phyloP scores from a whole-genome alignment of 2,329 filamentous ascomycete genomes.

The Lasiodiplodia sp. region DNA sequence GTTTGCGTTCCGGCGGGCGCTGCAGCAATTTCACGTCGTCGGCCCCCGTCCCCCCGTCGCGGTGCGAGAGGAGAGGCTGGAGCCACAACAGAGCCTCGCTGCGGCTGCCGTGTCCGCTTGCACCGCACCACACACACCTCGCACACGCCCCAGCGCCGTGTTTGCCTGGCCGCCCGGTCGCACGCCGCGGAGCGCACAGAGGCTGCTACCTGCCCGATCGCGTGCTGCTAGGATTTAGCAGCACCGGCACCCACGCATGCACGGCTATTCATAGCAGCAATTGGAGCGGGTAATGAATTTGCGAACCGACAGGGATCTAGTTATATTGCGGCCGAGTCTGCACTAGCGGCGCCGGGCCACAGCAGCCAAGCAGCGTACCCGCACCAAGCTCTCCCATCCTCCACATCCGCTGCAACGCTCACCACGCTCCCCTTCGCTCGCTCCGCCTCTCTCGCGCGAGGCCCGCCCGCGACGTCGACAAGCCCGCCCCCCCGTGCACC shows the following conservation, averaged over 20 bases:
- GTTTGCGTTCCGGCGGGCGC: constrained; percentile 10
- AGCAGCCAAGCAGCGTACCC: constrained; percentile 29
- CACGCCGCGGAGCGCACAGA: constrained; percentile 19
- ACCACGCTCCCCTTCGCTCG: constrained; percentile 17
- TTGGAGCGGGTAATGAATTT: constrained; percentile 26
- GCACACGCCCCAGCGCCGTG: constrained; percentile 5
- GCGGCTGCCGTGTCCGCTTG: constrained; percentile 12
- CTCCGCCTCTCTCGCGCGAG: constrained; percentile 25
- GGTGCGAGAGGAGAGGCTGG: neutral
- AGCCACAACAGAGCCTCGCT: constrained; percentile 22
- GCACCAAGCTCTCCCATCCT: constrained; percentile 29
- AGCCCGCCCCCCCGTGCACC: constrained; percentile 25
- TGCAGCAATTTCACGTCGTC: constrained; percentile 11
- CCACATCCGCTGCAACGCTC: constrained; percentile 28
- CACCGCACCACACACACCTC: constrained; percentile 9
- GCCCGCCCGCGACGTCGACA: constrained; percentile 29
- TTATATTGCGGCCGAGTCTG: constrained; percentile 29
- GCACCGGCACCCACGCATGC: constrained; percentile 23
- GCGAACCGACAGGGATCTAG: neutral
- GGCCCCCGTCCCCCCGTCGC: neutral
- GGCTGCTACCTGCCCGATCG: constrained; percentile 25
- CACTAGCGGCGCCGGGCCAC: constrained; percentile 27
- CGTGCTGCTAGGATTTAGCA: constrained; percentile 26
- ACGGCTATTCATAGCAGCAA: constrained; percentile 29
- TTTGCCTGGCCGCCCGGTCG: constrained; percentile 21